Evolutionary conservation across 2,329 filamentous ascomycete genomes (phyloP).

Genomic region (Colletotrichum sp.): DNA sequence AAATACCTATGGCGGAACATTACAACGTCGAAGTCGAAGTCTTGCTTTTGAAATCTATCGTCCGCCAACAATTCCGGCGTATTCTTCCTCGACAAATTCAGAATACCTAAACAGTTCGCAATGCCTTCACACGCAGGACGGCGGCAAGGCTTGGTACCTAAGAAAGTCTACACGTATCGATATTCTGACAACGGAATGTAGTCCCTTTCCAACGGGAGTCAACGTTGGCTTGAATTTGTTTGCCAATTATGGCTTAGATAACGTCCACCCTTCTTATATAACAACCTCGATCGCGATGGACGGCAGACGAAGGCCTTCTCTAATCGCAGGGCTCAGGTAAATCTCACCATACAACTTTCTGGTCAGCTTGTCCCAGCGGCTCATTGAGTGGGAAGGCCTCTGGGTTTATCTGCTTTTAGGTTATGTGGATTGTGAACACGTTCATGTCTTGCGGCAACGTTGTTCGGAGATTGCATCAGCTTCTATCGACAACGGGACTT

Average conservation of each 20-base stretch:
- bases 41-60: no score
- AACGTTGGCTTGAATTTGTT: rapidly evolving
- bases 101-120: not conserved
- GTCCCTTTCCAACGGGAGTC: not conserved
- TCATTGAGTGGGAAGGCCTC: no score
- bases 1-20: no score
- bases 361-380: no score
- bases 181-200: not conserved
- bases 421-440: no score
- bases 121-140: not conserved
- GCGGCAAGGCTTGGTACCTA: rapidly evolving
- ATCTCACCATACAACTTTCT: no score
- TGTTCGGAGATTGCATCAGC: no score
- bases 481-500: no score
- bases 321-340: no score
- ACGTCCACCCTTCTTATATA: not conserved
- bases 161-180: not conserved
- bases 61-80: not conserved
- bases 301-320: not conserved
- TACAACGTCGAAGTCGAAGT: no score
- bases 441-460: no score
- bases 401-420: no score
- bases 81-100: not conserved
- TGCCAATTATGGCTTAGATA: not conserved
- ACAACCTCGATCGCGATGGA: rapidly evolving